Evolutionary conservation across 2,329 filamentous ascomycete species (phyloP).

Genomic region (Hypoxylon sp.): DNA sequence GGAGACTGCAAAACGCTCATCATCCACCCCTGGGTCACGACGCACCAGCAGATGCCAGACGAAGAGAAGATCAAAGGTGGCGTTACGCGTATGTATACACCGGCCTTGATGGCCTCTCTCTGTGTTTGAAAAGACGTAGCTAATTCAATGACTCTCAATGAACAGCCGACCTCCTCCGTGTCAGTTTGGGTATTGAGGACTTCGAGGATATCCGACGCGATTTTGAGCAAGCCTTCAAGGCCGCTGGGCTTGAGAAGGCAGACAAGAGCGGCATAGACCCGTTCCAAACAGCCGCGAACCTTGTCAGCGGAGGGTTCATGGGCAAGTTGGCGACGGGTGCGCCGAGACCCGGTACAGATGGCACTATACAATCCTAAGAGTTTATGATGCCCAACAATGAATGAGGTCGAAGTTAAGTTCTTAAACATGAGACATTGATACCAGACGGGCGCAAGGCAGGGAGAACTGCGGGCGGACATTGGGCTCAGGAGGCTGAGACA

Average conservation of each 20-base stretch:
- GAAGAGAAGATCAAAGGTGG: slow-evolving; percentile 76
- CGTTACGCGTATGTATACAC: slow-evolving; percentile 64
- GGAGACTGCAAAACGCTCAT: slow-evolving; percentile 81
- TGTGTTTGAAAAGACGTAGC: slow-evolving; percentile 2
- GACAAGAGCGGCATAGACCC: slow-evolving; percentile 49
- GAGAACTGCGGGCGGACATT: background rate
- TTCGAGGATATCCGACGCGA: slow-evolving; percentile 81
- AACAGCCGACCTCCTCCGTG: slow-evolving; percentile 72
- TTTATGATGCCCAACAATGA: background rate
- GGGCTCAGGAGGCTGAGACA: background rate
- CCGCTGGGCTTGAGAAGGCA: slow-evolving; percentile 53
- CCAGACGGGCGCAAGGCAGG: slow-evolving; percentile 16
- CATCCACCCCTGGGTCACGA: slow-evolving; percentile 81
- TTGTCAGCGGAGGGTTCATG: slow-evolving; percentile 53
- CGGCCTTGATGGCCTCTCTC: slow-evolving; percentile 9
- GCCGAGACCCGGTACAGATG: slow-evolving; percentile 53
- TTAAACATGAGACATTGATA: slow-evolving; percentile 10
- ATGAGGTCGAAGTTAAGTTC: background rate
- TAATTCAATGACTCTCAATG: slow-evolving; percentile 20
- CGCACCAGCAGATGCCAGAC: slow-evolving; percentile 77
- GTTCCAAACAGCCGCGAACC: slow-evolving; percentile 50
- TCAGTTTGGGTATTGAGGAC: slow-evolving; percentile 79
- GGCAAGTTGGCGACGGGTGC: slow-evolving; percentile 52
- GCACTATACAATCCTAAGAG: slow-evolving; percentile 47
- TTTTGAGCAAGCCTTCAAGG: slow-evolving; percentile 76